Evolutionary conservation across 352 stramenopile genomes (phyloP), one percentile per base, ranked within the genome.

Genomic region (Globisporangium splendens): DNA sequence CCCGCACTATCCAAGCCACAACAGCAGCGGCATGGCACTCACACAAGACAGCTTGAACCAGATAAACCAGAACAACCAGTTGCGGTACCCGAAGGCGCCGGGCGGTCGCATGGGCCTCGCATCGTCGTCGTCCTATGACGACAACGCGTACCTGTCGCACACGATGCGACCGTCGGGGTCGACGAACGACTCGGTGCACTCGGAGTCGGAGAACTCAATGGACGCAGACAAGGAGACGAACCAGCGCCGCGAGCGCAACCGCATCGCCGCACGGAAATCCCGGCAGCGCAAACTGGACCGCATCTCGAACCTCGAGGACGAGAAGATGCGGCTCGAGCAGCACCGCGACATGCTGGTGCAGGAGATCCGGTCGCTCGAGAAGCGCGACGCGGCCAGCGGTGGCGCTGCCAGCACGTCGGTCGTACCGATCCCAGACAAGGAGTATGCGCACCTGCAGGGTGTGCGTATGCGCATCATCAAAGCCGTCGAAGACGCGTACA

Each of bases 251-350:
- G 85, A 94, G 54, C 79, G 83, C 14, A 94, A 94, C 72, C 85
- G 85, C 53, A 92, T 94, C 56, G 85, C 85, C 0, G 85, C 85
- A 12, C 76, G 85, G 39, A 94, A 94, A 61, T 89, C 77, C 46
- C 80, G 85, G 5, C 85, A 94, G 58, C 80, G 85, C 64, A 94
- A 94, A 59, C 62, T 94, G 15, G 85, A 94, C 67, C 84, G 84
- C 56, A 94, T 94, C 58, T 91, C 84, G 22, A 91, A 89, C 61
- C 70, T 94, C 3, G 85, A 94, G 67, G 84, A 93, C 61, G 85
- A 94, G 65, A 94, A 94, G 63, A 87, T 87, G 75, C 85, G 85
- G 0, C 78, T 94, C 11, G 85, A 94, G 68, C 83, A 91, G 62
- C 83, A 93, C 70, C 83, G 85, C 21, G 84, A 94, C 64, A 91